Base-by-base conservation (phyloP, 257 asterid species). In the Nemophila menziesii region DNA sequence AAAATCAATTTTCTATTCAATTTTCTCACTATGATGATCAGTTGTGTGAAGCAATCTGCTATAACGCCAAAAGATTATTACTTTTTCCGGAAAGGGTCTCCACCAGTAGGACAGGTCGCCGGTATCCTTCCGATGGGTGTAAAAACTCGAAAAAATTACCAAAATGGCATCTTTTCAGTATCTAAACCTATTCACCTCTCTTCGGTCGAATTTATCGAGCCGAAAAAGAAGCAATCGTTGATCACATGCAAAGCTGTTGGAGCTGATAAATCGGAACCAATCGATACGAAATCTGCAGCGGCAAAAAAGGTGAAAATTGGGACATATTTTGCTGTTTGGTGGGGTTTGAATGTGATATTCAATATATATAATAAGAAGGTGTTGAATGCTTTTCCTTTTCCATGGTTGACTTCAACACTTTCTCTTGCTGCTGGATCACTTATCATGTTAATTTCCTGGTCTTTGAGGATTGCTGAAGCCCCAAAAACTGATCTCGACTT, bases 361-460 rank as follows among this genome's bases (percentile, higher is more conserved):
- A 40, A 40, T 40, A 40, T 40, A 17, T 40, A 40, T 40, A 40
- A 40, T n/a, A 40, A 40, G 44, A 40, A 40, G 44, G 44, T 40
- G 44, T 40, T 40, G 22, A 40, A 40, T 40, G 44, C 44, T 16
- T 40, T 40, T 22, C 44, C 44, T 11, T 40, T 17, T 16, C 44
- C 44, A 5, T 40, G 44, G 44, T 40, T 40, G 11, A 40, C 44
- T 16, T 40, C 44, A 18, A 40, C 19, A 16, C 44, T 40, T 16
- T 40, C 44, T 16, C 44, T 40, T 40, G 44, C 21, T 40, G 44
- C 44, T 40, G 44, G 44, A 11, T 40, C 44, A 16, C 21, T 40
- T 9, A 40, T 40, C 44, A 40, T 40, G 44, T 40, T 40, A 22
- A 40, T 16, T n/a, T 40, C 44, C 5, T 40, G 44, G 44, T 11